A percentile compares a stretch with the other conserved stretches of the same genome.
phyloP scores from a whole-genome alignment of 768 basidiomycete genomes.

The Tricholoma sp. region DNA sequence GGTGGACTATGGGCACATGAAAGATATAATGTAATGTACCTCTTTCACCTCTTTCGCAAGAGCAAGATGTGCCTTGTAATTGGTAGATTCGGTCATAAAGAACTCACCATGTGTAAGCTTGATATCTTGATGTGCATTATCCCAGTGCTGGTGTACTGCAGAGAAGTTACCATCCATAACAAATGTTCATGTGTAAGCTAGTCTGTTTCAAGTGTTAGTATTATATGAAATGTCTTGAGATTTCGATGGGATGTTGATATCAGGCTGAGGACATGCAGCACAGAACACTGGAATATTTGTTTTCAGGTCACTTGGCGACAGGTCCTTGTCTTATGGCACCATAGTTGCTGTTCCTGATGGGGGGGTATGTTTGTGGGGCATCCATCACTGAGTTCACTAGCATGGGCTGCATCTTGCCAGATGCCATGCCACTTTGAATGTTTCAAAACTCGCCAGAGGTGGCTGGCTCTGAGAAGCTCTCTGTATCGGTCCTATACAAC shows the following conservation, averaged over 20 bases:
- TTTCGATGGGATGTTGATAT: slow-evolving; percentile 17
- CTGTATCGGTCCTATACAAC: slow-evolving; percentile 6
- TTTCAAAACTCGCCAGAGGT: slow-evolving; percentile 13
- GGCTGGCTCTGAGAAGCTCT: slow-evolving; percentile 6
- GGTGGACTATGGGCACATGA: too few species aligned
- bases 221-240: neutral
- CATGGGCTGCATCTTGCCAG: too few species aligned
- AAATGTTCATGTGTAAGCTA: slow-evolving; percentile 1
- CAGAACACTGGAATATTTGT: slow-evolving; percentile 13
- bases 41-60: too few species aligned
- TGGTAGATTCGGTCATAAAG: neutral
- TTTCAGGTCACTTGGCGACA: too few species aligned
- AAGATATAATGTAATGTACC: too few species aligned
- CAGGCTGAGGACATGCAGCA: slow-evolving; percentile 21
- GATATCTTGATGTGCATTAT: neutral
- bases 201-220: neutral
- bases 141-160: slow-evolving; percentile 8
- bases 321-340: neutral
- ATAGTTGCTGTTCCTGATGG: too few species aligned
- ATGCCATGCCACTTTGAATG: slow-evolving; percentile 2
- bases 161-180: slow-evolving; percentile 16
- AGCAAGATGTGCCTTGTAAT: too few species aligned
- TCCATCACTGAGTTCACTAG: too few species aligned
- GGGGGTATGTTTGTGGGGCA: too few species aligned
- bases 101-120: neutral